Base-by-base conservation (phyloP, 2,329 filamentous ascomycete species). In the Hawksworthiomyces lignivorus region DNA sequence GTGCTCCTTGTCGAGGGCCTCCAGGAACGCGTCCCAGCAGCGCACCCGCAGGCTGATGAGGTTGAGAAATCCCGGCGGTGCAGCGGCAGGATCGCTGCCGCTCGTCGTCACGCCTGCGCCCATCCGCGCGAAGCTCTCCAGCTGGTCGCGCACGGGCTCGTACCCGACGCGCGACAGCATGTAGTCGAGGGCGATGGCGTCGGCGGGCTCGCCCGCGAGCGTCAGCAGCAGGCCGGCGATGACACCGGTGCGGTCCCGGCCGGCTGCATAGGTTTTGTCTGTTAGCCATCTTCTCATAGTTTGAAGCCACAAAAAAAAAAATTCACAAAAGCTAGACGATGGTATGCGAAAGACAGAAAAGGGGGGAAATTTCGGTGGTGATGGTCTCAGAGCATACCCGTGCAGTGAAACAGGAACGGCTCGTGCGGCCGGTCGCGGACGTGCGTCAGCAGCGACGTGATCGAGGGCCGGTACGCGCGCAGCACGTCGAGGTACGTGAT, bases 181-280 rank as follows among this genome's bases (percentile, higher is more conserved):
- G 57, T 70, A 77, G 57, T 77, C 73, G 32, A 68, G 56, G 17
- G 58, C 51, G 26, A 73, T 57, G 11, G 55, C 57, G 19, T 73
- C 63, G 10, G 58, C 49, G 5, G 62, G 48, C 19, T 67, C 65
- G 22, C 70, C 72, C 2, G 70, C 69, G 12, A 77, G 62, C n/a
- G 58, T 59, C 41, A 72, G 61, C n/a, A 77, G 56, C 5, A 77
- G 53, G 9, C 67, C 71, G 0, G 67, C 62, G 8, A 75, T 52
- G 8, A 77, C 62, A 8, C 72, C 73, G 0, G 72, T 78, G 19
- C 72, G 63, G 45, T 77, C 73, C 39, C 73, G 66, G 7, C 74
- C 73, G 19, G 70, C 73, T 75, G 40, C 12, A 11, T 20, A 15
- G n/a, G 15, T 6, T 14, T n/a, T 5, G 20, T 36, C 7, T 42